A percentile compares a stretch with the other conserved stretches of the same genome.
Evolutionary conservation across 2,329 filamentous ascomycete genomes (phyloP).

Genomic region (Dactylellina leptospora): DNA sequence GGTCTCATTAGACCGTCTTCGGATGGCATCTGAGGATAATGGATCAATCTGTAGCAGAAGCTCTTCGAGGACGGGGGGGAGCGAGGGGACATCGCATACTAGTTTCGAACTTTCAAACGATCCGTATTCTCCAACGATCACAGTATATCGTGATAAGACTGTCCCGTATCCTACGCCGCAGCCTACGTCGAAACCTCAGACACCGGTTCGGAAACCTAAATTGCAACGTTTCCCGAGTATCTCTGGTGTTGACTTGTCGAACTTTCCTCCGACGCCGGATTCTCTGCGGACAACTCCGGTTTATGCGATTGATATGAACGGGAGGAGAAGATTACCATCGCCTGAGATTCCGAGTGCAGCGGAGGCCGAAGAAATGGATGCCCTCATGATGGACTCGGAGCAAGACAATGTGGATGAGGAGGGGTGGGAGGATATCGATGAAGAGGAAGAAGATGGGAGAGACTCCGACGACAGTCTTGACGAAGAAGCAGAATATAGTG

Average conservation of each 20-base stretch:
- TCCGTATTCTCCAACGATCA: constrained; percentile 23
- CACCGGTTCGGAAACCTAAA: constrained; percentile 30
- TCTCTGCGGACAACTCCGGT: constrained; percentile 36
- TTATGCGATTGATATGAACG: constrained; percentile 17
- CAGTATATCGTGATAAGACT: constrained; percentile 32
- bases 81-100: constrained; percentile 45
- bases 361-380: constrained; percentile 18
- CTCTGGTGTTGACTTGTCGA: constrained; percentile 44
- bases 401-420: constrained; percentile 11
- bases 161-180: constrained; percentile 43
- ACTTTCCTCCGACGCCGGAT: constrained; percentile 39
- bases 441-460: not conserved
- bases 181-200: constrained; percentile 40
- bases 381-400: not conserved
- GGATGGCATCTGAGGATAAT: constrained; percentile 21
- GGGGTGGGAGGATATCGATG: not conserved
- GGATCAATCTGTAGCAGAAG: constrained; percentile 40
- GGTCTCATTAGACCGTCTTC: constrained; percentile 6
- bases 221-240: constrained; percentile 51
- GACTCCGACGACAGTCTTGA: not conserved
- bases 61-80: constrained; percentile 28
- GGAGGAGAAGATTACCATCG: constrained; percentile 21
- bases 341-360: constrained; percentile 43
- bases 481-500: not conserved
- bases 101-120: constrained; percentile 37